Conservation (phyloP, 352 stramenopile species). For the Phytophthora citrophthora region DNA sequence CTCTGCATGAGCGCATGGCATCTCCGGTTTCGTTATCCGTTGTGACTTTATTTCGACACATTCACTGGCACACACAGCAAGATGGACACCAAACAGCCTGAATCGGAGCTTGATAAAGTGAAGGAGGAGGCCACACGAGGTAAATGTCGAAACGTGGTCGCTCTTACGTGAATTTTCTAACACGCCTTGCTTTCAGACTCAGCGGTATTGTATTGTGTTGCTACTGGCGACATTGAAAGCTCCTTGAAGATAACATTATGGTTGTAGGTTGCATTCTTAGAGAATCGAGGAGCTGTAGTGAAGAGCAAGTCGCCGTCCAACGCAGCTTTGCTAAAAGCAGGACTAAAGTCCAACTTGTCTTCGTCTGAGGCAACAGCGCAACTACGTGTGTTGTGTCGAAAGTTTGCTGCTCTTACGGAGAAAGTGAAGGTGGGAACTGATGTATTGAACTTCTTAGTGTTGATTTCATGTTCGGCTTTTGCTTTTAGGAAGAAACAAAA, state of each 20-base stretch:
- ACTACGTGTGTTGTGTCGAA: conserved; percentile 81
- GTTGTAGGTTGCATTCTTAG: conserved; percentile 35
- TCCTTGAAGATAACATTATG: not conserved
- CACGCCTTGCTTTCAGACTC: conserved; percentile 15
- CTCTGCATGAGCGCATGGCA: conserved; percentile 7
- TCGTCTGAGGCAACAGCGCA: conserved; percentile 74
- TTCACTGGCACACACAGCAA: conserved; percentile 3
- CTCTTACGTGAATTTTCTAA: not conserved
- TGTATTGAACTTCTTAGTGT: no score
- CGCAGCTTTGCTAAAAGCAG: conserved; percentile 53
- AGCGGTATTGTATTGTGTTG: conserved; percentile 15
- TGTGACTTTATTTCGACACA: conserved; percentile 29
- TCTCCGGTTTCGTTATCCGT: conserved; percentile 17
- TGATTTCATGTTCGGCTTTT: no score
- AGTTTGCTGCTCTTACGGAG: conserved; percentile 82
- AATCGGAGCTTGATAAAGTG: conserved; percentile 15
- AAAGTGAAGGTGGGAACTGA: conserved; percentile 75
- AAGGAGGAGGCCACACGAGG: conserved; percentile 21
- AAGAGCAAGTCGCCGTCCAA: conserved; percentile 52
- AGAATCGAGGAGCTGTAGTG: conserved; percentile 32
- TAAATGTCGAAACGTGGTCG: not conserved
- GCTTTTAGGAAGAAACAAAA: conserved; percentile 70
- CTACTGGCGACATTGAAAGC: not conserved
- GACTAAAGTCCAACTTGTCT: conserved; percentile 67
- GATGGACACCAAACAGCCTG: conserved; percentile 23